Evolutionary conservation across 1,284 basidiomycete species (phyloP).

Genomic region (Takashimella koratensis): DNA sequence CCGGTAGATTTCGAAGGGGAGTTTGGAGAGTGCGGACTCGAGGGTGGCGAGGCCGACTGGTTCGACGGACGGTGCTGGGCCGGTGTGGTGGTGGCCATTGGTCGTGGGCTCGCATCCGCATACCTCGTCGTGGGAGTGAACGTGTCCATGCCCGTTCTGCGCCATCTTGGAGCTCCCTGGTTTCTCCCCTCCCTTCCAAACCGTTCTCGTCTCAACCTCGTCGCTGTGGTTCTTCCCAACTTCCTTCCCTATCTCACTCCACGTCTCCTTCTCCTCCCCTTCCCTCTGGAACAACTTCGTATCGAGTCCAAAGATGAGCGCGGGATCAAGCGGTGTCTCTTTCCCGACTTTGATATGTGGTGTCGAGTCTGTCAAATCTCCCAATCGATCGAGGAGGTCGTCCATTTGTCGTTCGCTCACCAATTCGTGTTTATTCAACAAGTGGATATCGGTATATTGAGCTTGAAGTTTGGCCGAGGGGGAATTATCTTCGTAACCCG

Average conservation of each 20-base stretch:
- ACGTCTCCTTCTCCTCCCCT: constrained; percentile 32
- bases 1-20: constrained; percentile 54
- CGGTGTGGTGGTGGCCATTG: not conserved
- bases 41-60: constrained; percentile 37
- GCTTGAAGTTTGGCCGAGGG: constrained; percentile 87
- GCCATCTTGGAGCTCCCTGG: constrained; percentile 22
- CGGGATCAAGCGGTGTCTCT: constrained; percentile 53
- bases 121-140: constrained; percentile 31
- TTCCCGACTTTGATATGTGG: constrained; percentile 67
- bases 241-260: constrained; percentile 23
- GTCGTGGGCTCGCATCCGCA: constrained; percentile 3
- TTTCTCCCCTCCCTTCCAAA: constrained; percentile 53
- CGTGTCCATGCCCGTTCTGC: constrained; percentile 6
- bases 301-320: constrained; percentile 76
- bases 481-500: constrained; percentile 82
- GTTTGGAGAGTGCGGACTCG: constrained; percentile 52
- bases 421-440: constrained; percentile 87
- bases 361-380: constrained; percentile 80
- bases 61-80: not conserved
- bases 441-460: constrained; percentile 83
- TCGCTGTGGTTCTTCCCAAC: constrained; percentile 57
- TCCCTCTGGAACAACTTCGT: constrained; percentile 63
- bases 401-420: constrained; percentile 69
- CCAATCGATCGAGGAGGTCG: constrained; percentile 75
- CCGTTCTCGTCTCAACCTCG: constrained; percentile 73